Evolutionary conservation across 768 basidiomycete species (phyloP).

Genomic region (Termitomyces sp.): DNA sequence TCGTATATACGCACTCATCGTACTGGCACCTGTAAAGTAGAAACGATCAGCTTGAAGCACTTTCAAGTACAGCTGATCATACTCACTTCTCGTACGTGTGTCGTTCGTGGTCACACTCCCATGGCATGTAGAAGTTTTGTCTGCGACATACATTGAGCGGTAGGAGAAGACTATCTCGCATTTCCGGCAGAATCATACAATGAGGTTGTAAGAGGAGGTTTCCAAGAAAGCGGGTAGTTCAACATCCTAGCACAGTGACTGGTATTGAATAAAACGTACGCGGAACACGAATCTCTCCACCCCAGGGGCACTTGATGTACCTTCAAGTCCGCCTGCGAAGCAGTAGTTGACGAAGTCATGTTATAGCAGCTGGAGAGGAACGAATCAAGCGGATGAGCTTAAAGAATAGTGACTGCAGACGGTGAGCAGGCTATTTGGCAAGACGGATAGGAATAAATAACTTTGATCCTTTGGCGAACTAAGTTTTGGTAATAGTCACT

Average conservation of each 20-base stretch:
- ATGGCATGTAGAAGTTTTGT: constrained; percentile 74
- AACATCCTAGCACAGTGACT: neutral
- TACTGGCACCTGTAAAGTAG: constrained; percentile 72
- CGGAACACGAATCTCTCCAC: constrained; percentile 89
- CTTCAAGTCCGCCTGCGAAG: constrained; percentile 82
- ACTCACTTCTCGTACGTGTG: constrained; percentile 82
- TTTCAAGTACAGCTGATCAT: neutral
- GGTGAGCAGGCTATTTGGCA: constrained; percentile 4
- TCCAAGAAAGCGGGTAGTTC: neutral
- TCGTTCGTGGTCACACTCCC: constrained; percentile 89
- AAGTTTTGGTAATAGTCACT: neutral
- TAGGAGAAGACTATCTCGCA: constrained; percentile 63
- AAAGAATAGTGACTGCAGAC: neutral
- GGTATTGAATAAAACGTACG: constrained; percentile 46
- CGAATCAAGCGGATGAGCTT: neutral
- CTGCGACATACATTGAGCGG: constrained; percentile 85
- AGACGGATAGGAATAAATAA: constrained; percentile 1
- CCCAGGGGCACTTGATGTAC: constrained; percentile 66
- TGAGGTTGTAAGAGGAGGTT: neutral
- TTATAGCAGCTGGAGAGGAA: neutral
- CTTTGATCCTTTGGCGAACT: neutral
- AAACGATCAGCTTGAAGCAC: neutral
- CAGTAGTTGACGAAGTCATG: constrained; percentile 73
- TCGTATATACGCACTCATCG: constrained; percentile 68
- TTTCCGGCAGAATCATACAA: neutral